Percentiles rank a stretch among this genome's conserved stretches.
These are phyloP conservation scores for Sphagnum tenellum DNA, from an alignment of 225 moss, liverwort and hornwort genomes.

Conservation along the genomic window DNA sequence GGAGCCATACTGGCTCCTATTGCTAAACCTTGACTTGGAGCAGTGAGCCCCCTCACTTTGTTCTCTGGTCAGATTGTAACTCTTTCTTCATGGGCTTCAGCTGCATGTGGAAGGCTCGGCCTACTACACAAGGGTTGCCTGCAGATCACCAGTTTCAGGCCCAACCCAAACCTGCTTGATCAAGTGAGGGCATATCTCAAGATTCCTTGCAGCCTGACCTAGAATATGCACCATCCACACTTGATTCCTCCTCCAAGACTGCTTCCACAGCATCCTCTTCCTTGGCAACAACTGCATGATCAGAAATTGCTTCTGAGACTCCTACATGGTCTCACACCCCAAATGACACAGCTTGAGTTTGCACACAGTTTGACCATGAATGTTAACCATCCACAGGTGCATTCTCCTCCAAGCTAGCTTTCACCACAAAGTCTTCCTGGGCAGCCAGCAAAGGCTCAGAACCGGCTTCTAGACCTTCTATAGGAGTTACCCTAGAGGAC, in stretches of 20 bases:
- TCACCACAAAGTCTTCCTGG: too few relatives aligned
- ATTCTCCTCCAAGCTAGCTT: too few relatives aligned
- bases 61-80: slow-evolving; percentile 29
- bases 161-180: background rate
- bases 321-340: background rate
- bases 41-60: slow-evolving; percentile 19
- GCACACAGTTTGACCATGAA: too few relatives aligned
- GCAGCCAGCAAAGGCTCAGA: too few relatives aligned
- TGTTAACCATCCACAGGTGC: too few relatives aligned
- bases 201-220: slow-evolving; percentile 7
- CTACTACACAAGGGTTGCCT: too few relatives aligned
- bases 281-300: slow-evolving; percentile 3
- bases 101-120: slow-evolving; percentile 9
- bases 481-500: too few relatives aligned
- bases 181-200: slow-evolving; percentile 2
- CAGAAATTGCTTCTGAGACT: slow-evolving; percentile 5
- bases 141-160: slow-evolving; percentile 5
- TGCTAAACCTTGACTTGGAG: slow-evolving; percentile 12
- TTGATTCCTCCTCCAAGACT: background rate
- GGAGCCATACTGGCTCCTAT: slow-evolving; percentile 12
- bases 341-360: too few relatives aligned
- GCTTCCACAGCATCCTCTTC: background rate
- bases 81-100: slow-evolving; percentile 4
- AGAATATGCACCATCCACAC: slow-evolving; percentile 3
- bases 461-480: too few relatives aligned